Evolutionary conservation across 345 rosid genomes (phyloP).

Genomic region (Microcos paniculata): DNA sequence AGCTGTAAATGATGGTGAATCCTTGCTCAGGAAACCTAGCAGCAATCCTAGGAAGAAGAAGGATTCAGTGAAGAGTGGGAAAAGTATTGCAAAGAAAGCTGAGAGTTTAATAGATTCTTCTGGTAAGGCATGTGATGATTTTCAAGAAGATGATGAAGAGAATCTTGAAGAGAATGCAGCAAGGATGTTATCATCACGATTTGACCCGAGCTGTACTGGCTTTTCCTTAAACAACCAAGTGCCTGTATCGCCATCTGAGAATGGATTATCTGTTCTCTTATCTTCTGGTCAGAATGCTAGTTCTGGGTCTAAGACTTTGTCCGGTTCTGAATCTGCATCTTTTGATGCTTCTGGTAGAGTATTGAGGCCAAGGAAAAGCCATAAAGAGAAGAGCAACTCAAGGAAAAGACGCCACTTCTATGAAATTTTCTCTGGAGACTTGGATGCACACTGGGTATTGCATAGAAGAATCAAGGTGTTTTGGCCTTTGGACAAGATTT

Average conservation of each 20-base stretch:
- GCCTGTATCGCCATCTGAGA: constrained; percentile 38
- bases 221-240: constrained; percentile 57
- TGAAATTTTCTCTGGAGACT: constrained; percentile 63
- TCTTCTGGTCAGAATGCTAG: constrained; percentile 37
- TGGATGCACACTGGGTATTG: constrained; percentile 72
- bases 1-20: constrained; percentile 33
- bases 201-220: constrained; percentile 82
- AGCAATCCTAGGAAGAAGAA: constrained; percentile 57
- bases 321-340: constrained; percentile 52
- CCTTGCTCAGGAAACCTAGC: constrained; percentile 30
- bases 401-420: constrained; percentile 88
- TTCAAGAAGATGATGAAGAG: constrained; percentile 77
- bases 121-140: constrained; percentile 34
- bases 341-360: constrained; percentile 62
- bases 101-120: constrained; percentile 36
- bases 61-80: constrained; percentile 20
- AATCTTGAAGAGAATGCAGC: constrained; percentile 99
- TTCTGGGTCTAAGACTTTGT: constrained; percentile 34
- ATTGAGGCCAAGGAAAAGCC: constrained; percentile 68
- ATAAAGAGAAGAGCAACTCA: constrained; percentile 49
- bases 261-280: constrained; percentile 34
- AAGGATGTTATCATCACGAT: constrained; percentile 90
- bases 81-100: constrained; percentile 34
- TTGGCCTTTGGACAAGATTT: constrained; percentile 93
- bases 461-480: constrained; percentile 78